Evolutionary conservation across 352 stramenopile genomes (phyloP), one percentile per base, ranked within the genome.

Genomic region (Pythium inflatum): DNA sequence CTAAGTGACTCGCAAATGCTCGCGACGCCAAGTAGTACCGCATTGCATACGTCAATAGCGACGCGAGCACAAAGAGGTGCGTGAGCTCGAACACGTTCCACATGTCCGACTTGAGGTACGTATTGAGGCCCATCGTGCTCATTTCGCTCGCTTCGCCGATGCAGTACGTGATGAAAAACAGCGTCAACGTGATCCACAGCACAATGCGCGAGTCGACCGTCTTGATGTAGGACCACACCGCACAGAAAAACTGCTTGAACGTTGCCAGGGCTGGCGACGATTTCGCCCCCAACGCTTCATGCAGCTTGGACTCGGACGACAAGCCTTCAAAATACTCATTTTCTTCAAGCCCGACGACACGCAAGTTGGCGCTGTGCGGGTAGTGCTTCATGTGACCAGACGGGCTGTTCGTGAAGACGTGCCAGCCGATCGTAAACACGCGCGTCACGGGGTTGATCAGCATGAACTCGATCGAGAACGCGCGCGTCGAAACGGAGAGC

Each of bases 51-150:
- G 76, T 78, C n/a, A 95, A 62, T 31, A 94, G 59, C 6, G 70
- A 83, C 25, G 78, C 77, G 31, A 96, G 59, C 11, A 93, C 73
- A 18, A 84, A 67, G 36, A 96, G 67, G 60, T 96, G 88, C 33
- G 78, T 85, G 16, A 96, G 74, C 61, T 96, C 88, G 66, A 96
- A 96, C 7, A 96, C 41, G 76, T 96, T 96, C 88, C 88, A 96
- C 82, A 94, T 91, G 68, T 96, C 86, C 18, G 87, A 89, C 30
- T 81, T 79, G 50, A 96, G 69, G 58, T 96, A 96, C 55, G 87
- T 89, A 13, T 69, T 69, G 13, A 77, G 56, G 0, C 88, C 88
- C 87, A 94, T 94, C 5, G 85, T 93, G 30, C 59, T 78, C 81
- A 96, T 94, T 56, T 93, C 84, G 5, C 72, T 89, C 8, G 73